These are phyloP conservation scores for Mallotus nudiflorus DNA, from an alignment of 345 rosid genomes.

Conservation along the genomic window DNA sequence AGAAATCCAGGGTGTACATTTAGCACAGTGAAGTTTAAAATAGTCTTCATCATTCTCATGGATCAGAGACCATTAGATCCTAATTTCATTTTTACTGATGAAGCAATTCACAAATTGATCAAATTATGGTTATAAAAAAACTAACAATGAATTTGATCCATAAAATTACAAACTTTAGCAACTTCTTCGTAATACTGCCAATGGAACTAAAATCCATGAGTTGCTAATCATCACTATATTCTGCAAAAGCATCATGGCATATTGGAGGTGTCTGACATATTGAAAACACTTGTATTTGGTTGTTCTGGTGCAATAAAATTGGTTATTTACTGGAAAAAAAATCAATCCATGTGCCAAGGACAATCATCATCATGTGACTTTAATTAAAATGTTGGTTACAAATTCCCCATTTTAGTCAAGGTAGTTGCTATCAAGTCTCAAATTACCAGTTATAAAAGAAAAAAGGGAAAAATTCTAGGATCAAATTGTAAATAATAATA, in stretches of 20 bases:
- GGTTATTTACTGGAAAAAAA: too few species aligned
- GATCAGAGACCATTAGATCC: too few species aligned
- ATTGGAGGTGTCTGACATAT: neutral
- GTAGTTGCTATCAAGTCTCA: neutral
- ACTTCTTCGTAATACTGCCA: neutral
- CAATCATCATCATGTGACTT: neutral
- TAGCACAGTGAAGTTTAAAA: neutral
- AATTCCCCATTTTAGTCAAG: neutral
- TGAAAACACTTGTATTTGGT: too few species aligned
- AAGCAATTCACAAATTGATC: too few species aligned
- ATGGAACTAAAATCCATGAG: neutral
- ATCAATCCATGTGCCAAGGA: neutral
- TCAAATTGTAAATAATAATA: neutral
- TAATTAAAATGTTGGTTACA: neutral
- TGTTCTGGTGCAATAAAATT: too few species aligned
- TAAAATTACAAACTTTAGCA: neutral
- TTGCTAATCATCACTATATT: slow-evolving; percentile 3
- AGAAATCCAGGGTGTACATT: too few species aligned
- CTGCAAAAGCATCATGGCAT: neutral
- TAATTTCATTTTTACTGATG: too few species aligned
- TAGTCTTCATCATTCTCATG: too few species aligned
- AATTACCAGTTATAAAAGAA: neutral
- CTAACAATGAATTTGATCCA: neutral
- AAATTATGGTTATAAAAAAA: too few species aligned
- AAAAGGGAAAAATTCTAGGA: neutral